Percentiles rank a stretch among this genome's conserved stretches.
Conservation (phyloP, 768 basidiomycete genomes). For the Epithele typhae region DNA sequence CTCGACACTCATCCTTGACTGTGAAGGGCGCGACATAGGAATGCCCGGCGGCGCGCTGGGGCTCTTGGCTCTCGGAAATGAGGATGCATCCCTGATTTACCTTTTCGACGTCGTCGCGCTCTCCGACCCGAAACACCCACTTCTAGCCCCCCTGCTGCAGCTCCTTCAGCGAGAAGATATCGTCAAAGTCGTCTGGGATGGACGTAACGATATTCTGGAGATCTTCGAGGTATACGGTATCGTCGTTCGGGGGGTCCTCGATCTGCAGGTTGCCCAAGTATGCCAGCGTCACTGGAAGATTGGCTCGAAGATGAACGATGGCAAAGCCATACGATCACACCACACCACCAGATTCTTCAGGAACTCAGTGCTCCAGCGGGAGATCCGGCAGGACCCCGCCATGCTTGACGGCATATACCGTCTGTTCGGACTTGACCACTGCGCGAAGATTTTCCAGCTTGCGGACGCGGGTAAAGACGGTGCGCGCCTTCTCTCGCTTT, state of each 20-base stretch:
- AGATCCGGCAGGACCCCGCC: not conserved
- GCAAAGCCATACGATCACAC: constrained; percentile 14
- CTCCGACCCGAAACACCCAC: constrained; percentile 4
- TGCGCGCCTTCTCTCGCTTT: constrained; percentile 16
- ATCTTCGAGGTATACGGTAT: constrained; percentile 27
- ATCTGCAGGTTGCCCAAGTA: constrained; percentile 40
- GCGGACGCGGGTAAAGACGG: constrained; percentile 26
- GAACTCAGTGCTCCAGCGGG: not conserved
- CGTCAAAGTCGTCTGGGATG: constrained; percentile 40
- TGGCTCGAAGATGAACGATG: not conserved
- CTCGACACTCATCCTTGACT: constrained; percentile 32
- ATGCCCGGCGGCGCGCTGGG: constrained; percentile 30
- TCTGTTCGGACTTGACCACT: constrained; percentile 30
- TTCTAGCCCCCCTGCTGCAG: constrained; percentile 23
- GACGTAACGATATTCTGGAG: constrained; percentile 37
- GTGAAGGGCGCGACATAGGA: constrained; percentile 38
- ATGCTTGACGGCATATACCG: constrained; percentile 25
- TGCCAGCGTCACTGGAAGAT: not conserved
- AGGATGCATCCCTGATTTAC: constrained; percentile 31
- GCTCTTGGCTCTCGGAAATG: constrained; percentile 35
- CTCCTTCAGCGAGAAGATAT: constrained; percentile 27
- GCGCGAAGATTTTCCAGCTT: constrained; percentile 18
- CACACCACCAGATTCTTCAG: constrained; percentile 19
- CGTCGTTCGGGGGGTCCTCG: constrained; percentile 30
- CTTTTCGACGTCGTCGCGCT: constrained; percentile 36